Conservation (phyloP, 2,329 filamentous ascomycete species). For the Tothia fuscella region DNA sequence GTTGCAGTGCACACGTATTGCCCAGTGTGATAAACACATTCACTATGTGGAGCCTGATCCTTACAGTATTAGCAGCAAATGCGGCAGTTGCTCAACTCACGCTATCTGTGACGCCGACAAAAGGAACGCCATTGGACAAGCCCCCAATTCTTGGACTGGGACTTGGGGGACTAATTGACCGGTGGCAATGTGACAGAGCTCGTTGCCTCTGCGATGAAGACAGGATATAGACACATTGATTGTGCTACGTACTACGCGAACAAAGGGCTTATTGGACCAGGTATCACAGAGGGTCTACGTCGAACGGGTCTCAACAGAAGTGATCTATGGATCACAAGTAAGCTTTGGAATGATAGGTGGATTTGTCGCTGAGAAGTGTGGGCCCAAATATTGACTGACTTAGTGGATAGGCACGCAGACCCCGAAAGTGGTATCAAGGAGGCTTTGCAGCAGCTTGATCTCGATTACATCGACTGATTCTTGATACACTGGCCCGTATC, state of each 20-base stretch:
- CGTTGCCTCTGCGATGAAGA: conserved; percentile 29
- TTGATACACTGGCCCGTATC: conserved; percentile 27
- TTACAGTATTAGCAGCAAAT: too few species aligned
- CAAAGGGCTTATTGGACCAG: conserved; percentile 31
- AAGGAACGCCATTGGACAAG: too few species aligned
- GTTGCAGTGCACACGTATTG: too few species aligned
- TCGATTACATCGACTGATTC: conserved; percentile 30
- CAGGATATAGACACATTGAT: conserved; percentile 41
- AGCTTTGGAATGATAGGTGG: conserved; percentile 27
- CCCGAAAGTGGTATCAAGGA: conserved; percentile 17
- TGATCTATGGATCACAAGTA: conserved; percentile 28
- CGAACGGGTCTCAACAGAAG: conserved; percentile 21
- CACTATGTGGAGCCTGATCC: too few species aligned
- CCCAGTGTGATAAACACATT: too few species aligned
- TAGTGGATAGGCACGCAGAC: too few species aligned
- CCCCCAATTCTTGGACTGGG: too few species aligned
- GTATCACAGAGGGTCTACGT: conserved; percentile 25
- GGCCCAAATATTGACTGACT: too few species aligned
- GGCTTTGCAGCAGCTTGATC: conserved; percentile 24
- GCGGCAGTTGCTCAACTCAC: too few species aligned
- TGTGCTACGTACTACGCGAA: conserved; percentile 33
- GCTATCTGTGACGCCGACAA: too few species aligned
- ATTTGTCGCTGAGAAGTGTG: too few species aligned
- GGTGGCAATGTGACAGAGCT: conserved; percentile 26
- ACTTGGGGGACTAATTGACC: too few species aligned